phyloP scores from a whole-genome alignment of 352 stramenopile species.

The Phytopythium cucurbitacearum region DNA sequence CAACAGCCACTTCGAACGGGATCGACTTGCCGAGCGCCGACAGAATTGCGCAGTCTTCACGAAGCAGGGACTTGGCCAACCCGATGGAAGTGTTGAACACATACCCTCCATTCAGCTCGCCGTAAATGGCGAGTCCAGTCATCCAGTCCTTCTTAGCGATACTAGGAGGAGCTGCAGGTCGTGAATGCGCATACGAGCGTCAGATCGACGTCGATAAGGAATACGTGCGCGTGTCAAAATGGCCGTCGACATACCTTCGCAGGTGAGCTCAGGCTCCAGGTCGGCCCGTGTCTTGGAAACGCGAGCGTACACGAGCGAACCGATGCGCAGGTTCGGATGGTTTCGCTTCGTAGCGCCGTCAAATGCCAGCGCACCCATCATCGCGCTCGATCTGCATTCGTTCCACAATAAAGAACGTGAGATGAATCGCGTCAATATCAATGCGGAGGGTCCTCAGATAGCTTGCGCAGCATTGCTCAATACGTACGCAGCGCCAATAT shows the following conservation, averaged over 20 bases:
- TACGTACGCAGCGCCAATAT: constrained; percentile 90
- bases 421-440: neutral
- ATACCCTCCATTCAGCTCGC: constrained; percentile 92
- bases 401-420: constrained; percentile 1
- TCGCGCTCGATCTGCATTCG: constrained; percentile 51
- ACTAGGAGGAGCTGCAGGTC: constrained; percentile 60
- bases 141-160: constrained; percentile 97
- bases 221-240: neutral
- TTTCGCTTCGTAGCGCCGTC: constrained; percentile 98
- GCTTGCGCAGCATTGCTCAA: too few species aligned
- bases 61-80: constrained; percentile 67
- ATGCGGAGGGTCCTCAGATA: neutral
- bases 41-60: constrained; percentile 80
- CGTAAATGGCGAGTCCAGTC: constrained; percentile 96
- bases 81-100: constrained; percentile 84
- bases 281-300: constrained; percentile 84
- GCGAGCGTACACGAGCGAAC: constrained; percentile 93
- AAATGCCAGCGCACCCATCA: constrained; percentile 86
- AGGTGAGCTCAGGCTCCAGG: constrained; percentile 94
- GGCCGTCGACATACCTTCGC: constrained; percentile 64
- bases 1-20: constrained; percentile 94
- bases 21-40: constrained; percentile 74
- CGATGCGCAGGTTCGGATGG: constrained; percentile 90
- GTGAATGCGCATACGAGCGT: constrained; percentile 5
- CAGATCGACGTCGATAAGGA: constrained; percentile 1